Conservation (phyloP, 306 rosid genomes). For the Luffa acutangula region DNA sequence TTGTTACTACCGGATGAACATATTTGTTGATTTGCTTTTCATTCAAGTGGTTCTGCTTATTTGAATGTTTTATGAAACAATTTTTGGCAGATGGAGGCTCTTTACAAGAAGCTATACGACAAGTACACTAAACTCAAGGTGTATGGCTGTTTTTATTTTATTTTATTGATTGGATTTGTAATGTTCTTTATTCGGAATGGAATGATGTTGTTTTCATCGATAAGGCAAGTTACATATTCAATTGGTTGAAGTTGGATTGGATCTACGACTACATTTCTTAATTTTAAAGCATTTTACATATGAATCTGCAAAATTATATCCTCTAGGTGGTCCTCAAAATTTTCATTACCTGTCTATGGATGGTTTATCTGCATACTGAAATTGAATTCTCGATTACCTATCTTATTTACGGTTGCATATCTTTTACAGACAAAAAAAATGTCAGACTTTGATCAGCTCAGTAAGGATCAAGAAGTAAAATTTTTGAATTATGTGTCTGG, state of each 20-base stretch:
- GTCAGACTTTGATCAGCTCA: conserved; percentile 39
- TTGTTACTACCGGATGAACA: background rate
- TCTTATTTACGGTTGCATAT: background rate
- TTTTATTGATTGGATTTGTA: background rate
- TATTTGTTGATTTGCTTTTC: background rate
- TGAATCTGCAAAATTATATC: background rate
- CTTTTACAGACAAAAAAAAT: conserved; percentile 43
- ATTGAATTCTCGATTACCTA: background rate
- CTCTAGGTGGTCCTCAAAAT: background rate
- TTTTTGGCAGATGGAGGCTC: conserved; percentile 44
- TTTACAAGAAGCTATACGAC: conserved; percentile 71
- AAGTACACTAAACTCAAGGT: conserved; percentile 75
- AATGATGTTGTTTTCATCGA: background rate
- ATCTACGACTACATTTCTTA: background rate
- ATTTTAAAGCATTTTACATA: background rate
- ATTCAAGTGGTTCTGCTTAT: background rate
- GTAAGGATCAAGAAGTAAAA: conserved; percentile 61
- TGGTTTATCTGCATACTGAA: background rate
- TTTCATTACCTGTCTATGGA: background rate
- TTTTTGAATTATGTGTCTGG: conserved; percentile 54
- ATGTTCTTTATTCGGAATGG: background rate
- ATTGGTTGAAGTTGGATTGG: background rate
- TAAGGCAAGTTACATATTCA: background rate
- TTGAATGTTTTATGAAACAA: background rate
- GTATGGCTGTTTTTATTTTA: background rate